phyloP scores from a whole-genome alignment of 148 eudicot species.

The Rhododendron ferrugineum region DNA sequence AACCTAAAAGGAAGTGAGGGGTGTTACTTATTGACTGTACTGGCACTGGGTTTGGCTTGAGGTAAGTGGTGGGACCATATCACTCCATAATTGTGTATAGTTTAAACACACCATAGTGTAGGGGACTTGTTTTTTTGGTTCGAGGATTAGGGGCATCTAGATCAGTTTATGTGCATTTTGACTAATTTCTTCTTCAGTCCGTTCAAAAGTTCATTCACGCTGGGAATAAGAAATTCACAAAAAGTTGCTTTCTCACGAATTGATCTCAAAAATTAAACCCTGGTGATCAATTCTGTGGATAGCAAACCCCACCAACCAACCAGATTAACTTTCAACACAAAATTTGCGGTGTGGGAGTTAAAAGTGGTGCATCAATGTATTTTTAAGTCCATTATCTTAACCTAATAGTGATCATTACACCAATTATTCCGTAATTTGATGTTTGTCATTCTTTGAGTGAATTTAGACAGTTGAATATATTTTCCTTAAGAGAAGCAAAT shows the following conservation, averaged over 20 bases:
- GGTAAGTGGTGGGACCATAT: not conserved
- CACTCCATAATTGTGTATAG: not conserved
- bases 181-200: no score
- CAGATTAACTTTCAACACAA: not conserved
- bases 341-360: not conserved
- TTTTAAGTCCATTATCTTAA: not conserved
- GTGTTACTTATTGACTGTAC: not conserved
- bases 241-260: no score
- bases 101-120: not conserved
- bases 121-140: no score
- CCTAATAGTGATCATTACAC: not conserved
- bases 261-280: no score
- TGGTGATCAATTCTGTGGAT: no score
- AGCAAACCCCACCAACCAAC: not conserved
- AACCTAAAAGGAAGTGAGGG: not conserved
- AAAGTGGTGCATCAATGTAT: not conserved
- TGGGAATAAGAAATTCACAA: no score
- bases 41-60: not conserved
- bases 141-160: no score
- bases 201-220: no score
- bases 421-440: not conserved
- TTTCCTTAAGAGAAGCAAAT: not conserved
- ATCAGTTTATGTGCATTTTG: no score
- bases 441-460: not conserved
- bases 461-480: not conserved